Percentiles rank a stretch among this genome's conserved stretches.
These are phyloP conservation scores for Barnettozyma vustinii DNA, from an alignment of 805 yeast genomes.

Conservation along the genomic window DNA sequence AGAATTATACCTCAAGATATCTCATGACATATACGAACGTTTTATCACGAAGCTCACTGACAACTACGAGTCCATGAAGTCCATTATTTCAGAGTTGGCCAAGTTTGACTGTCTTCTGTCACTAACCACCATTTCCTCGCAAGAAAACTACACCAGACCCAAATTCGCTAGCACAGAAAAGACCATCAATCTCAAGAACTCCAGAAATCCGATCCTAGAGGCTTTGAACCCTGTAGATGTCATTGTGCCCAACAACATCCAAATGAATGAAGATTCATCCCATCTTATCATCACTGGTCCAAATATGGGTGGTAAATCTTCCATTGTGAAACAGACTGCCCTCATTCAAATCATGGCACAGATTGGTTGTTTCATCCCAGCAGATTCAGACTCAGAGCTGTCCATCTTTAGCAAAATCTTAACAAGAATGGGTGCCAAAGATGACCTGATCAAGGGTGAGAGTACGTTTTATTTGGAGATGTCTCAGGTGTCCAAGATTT, in stretches of 20 bases:
- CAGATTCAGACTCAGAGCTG: slow-evolving; percentile 59
- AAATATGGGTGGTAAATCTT: slow-evolving; percentile 96
- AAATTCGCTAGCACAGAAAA: slow-evolving; percentile 41
- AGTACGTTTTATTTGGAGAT: slow-evolving; percentile 95
- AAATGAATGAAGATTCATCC: slow-evolving; percentile 47
- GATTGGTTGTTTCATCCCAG: slow-evolving; percentile 79
- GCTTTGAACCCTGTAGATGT: slow-evolving; percentile 27
- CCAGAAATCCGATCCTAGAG: slow-evolving; percentile 89
- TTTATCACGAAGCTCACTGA: slow-evolving; percentile 43
- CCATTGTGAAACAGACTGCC: slow-evolving; percentile 86
- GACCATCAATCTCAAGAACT: slow-evolving; percentile 47
- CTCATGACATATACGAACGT: slow-evolving; percentile 36
- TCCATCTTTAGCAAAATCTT: slow-evolving; percentile 84
- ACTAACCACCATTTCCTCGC: slow-evolving; percentile 63
- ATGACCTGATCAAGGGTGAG: slow-evolving; percentile 91
- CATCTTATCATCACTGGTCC: slow-evolving; percentile 92
- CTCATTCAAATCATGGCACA: slow-evolving; percentile 84
- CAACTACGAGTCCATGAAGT: slow-evolving; percentile 41
- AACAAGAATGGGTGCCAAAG: slow-evolving; percentile 97
- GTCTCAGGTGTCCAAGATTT: slow-evolving; percentile 85
- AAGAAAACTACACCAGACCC: slow-evolving; percentile 63
- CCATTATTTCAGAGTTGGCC: slow-evolving; percentile 48
- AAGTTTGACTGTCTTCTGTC: slow-evolving; percentile 67
- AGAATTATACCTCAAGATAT: slow-evolving; percentile 34
- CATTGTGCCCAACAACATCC: slow-evolving; percentile 78